Percentiles rank a stretch among this genome's conserved stretches.
Evolutionary conservation across 305 asterid genomes (phyloP).

Genomic region (Nicotiana rustica): DNA sequence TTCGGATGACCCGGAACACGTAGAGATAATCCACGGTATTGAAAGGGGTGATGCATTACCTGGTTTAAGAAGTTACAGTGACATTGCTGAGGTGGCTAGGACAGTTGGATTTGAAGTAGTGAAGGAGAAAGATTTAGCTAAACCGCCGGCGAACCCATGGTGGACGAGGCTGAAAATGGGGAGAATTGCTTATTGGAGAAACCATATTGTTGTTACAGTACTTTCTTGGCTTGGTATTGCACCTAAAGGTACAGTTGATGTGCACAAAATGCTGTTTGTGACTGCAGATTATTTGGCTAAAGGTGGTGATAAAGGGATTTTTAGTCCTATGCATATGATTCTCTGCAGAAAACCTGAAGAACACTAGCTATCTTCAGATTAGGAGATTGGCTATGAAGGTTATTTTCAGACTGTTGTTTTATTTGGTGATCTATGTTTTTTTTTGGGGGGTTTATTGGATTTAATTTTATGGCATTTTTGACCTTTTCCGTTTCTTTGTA

Average conservation of each 20-base stretch:
- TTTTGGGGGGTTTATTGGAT: conserved; percentile 45
- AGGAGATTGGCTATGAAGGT: no score
- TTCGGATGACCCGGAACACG: conserved; percentile 31
- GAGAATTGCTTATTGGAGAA: conserved; percentile 30
- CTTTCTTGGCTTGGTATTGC: conserved; percentile 36
- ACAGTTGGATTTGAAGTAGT: conserved; percentile 23
- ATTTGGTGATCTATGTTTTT: not conserved
- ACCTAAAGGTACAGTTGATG: conserved; percentile 37
- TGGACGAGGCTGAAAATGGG: conserved; percentile 36
- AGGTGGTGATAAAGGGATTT: conserved; percentile 36
- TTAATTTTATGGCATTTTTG: conserved; percentile 44
- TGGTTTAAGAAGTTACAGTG: conserved; percentile 20
- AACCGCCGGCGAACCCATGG: conserved; percentile 31
- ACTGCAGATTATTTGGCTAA: conserved; percentile 32
- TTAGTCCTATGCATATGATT: conserved; percentile 43
- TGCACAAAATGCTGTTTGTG: conserved; percentile 34
- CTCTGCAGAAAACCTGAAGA: conserved; percentile 37
- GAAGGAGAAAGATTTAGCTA: conserved; percentile 24
- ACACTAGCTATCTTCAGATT: conserved; percentile 33
- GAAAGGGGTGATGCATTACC: conserved; percentile 38
- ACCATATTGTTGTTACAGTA: conserved; percentile 27
- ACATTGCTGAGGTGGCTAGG: conserved; percentile 21
- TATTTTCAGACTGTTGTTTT: conserved; percentile 29
- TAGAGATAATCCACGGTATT: conserved; percentile 35
- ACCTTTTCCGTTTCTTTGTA: conserved; percentile 26